phyloP scores from a whole-genome alignment of 2,329 filamentous ascomycete genomes.

The Calonectria naviculata region DNA sequence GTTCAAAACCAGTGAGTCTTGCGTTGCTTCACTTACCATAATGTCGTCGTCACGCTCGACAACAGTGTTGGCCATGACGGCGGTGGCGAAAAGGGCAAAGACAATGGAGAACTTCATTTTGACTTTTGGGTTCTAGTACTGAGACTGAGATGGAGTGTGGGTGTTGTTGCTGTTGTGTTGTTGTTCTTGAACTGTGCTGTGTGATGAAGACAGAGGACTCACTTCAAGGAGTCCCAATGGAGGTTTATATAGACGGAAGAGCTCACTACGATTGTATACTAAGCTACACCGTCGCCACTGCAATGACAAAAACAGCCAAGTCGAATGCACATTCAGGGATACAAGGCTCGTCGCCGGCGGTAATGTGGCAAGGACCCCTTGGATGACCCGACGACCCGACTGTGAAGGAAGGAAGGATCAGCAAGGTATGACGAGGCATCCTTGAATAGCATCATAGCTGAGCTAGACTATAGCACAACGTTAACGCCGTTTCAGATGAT shows the following conservation, averaged over 20 bases:
- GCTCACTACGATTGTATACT: background rate
- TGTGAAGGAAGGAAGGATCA: background rate
- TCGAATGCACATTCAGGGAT: background rate
- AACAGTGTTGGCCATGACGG: background rate
- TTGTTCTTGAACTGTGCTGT: background rate
- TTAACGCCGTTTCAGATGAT: conserved; percentile 2
- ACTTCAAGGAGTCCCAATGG: too few species aligned
- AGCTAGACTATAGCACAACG: background rate
- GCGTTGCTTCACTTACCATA: background rate
- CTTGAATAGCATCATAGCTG: background rate
- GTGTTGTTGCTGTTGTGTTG: background rate
- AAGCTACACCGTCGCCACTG: background rate
- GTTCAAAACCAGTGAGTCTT: background rate
- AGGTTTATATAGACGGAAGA: background rate
- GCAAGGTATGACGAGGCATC: background rate
- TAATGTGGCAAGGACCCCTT: background rate
- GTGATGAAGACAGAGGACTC: background rate
- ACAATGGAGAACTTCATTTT: conserved; percentile 1
- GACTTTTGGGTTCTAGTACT: background rate
- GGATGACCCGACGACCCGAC: conserved; percentile 1
- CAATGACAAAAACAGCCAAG: background rate
- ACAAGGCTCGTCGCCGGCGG: background rate
- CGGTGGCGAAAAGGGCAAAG: background rate
- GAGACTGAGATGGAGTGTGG: background rate
- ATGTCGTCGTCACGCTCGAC: background rate